These are phyloP conservation scores for Termitomyces sp. DNA, from an alignment of 768 basidiomycete species.

Conservation along the genomic window DNA sequence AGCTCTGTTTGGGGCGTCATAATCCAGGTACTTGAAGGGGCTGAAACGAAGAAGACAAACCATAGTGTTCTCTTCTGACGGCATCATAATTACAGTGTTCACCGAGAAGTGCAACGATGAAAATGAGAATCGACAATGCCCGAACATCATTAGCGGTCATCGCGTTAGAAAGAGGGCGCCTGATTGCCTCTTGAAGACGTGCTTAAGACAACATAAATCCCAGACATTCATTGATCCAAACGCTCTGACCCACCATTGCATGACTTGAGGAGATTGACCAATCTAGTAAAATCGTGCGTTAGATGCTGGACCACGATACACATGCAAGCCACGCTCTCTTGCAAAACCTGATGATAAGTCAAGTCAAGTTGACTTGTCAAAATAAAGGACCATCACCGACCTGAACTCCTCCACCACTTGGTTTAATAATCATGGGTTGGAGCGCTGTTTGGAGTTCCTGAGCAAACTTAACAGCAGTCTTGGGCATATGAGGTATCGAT, in stretches of 20 bases:
- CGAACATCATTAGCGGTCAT: slow-evolving; percentile 45
- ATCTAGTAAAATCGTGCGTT: slow-evolving; percentile 77
- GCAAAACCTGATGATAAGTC: slow-evolving; percentile 52
- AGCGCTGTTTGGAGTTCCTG: slow-evolving; percentile 75
- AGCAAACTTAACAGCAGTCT: slow-evolving; percentile 84
- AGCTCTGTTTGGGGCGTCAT: slow-evolving; percentile 32
- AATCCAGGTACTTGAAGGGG: background rate
- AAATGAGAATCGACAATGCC: slow-evolving; percentile 64
- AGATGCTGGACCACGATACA: slow-evolving; percentile 79
- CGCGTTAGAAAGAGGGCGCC: slow-evolving; percentile 32
- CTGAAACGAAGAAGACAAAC: slow-evolving; percentile 31
- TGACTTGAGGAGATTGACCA: slow-evolving; percentile 78
- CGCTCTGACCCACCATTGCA: slow-evolving; percentile 58
- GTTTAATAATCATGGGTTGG: slow-evolving; percentile 90
- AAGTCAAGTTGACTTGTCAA: background rate
- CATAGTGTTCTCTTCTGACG: slow-evolving; percentile 53
- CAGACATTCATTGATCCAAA: background rate
- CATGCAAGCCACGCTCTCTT: slow-evolving; percentile 91
- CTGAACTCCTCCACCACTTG: slow-evolving; percentile 58
- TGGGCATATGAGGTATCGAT: slow-evolving; percentile 84
- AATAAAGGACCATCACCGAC: slow-evolving; percentile 31
- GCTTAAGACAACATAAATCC: slow-evolving; percentile 24
- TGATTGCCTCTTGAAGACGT: slow-evolving; percentile 58
- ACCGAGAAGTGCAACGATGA: slow-evolving; percentile 79
- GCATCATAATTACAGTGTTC: slow-evolving; percentile 88